Percentiles rank a stretch among this genome's conserved stretches.
Evolutionary conservation across 257 asterid genomes (phyloP).

Genomic region (Verbena officinalis): DNA sequence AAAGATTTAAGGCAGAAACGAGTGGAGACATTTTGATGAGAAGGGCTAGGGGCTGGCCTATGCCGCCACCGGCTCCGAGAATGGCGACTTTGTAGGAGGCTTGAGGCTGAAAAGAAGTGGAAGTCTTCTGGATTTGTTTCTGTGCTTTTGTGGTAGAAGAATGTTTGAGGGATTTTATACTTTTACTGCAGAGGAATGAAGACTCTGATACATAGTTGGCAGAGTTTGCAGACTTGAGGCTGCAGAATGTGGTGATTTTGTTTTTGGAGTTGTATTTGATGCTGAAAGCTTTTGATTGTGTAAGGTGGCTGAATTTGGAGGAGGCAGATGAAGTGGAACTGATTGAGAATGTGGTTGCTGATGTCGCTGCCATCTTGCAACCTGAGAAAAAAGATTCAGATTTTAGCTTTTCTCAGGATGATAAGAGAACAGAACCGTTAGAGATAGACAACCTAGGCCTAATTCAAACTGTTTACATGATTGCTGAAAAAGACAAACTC

Average conservation of each 20-base stretch:
- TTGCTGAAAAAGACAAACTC: too few relatives aligned
- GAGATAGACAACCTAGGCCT: too few relatives aligned
- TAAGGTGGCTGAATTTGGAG: slow-evolving; percentile 36
- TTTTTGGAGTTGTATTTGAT: slow-evolving; percentile 49
- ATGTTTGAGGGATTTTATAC: slow-evolving; percentile 37
- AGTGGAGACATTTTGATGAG: slow-evolving; percentile 72
- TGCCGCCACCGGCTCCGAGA: slow-evolving; percentile 87
- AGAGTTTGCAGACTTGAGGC: slow-evolving; percentile 52
- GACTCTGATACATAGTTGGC: slow-evolving; percentile 40
- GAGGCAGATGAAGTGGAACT: slow-evolving; percentile 54
- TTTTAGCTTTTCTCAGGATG: too few relatives aligned
- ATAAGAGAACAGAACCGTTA: too few relatives aligned
- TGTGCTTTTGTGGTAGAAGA: slow-evolving; percentile 38
- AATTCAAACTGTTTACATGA: too few relatives aligned
- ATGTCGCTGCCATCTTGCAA: slow-evolving; percentile 68
- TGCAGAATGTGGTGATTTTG: slow-evolving; percentile 46
- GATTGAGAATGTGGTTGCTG: slow-evolving; percentile 58
- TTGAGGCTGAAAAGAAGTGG: slow-evolving; percentile 46
- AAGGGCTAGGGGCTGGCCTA: slow-evolving; percentile 83
- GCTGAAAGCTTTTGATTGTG: slow-evolving; percentile 49
- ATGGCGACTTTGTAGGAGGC: slow-evolving; percentile 75
- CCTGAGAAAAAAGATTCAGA: slow-evolving; percentile 28
- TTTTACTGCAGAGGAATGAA: slow-evolving; percentile 55
- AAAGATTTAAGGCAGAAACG: slow-evolving; percentile 58
- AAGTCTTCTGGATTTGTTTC: slow-evolving; percentile 30